Base-by-base conservation (phyloP, 2,329 filamentous ascomycete species). In the Penicillium sp. region DNA sequence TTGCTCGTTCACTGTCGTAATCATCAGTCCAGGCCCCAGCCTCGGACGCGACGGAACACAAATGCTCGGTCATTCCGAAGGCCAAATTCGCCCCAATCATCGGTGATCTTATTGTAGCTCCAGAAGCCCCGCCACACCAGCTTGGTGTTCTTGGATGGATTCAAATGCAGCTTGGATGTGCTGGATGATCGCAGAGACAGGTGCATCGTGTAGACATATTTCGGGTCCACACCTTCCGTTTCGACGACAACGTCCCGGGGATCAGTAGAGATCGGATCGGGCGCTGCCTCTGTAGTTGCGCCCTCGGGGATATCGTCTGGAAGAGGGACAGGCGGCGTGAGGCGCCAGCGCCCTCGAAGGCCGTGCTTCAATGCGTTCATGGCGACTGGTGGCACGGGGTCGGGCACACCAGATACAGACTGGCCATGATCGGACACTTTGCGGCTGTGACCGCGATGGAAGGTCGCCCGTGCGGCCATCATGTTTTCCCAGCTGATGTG, bases 81-180 rank as follows among this genome's bases (percentile, higher is more conserved):
- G 2, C 69, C 70, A 64, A 96, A 96, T 65, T 85, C 83, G 3
- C 74, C 85, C 84, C 85, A 92, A 64, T 95, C 89, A 60, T 94
- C 88, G 6, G 87, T 94, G 55, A 94, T 64, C 51, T 77, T 76
- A 59, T 96, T 94, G 59, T 93, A 90, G 67, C 82, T 90, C 78
- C 86, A 94, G 60, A 89, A 95, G 1, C 84, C 83, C 54, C 84
- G 83, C 90, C 92, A 98, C 0, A 72, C 68, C 34, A 98, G 66
- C 65, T 93, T 95, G 45, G 90, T 95, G 56, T 93, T 95, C 58
- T 80, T 79, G 0, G 80, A 70, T 1, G 71, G 68, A 32, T 65
- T 67, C 26, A 20, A 14, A 5, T 42, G 39, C 11, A 56, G 54
- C 18, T 60, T 55, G 9, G 77, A 75, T 0, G 81, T 77, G 47